Evolutionary conservation across 2,329 filamentous ascomycete genomes (phyloP), one percentile per base, ranked within the genome.

Genomic region (Alternaria incomplexa): DNA sequence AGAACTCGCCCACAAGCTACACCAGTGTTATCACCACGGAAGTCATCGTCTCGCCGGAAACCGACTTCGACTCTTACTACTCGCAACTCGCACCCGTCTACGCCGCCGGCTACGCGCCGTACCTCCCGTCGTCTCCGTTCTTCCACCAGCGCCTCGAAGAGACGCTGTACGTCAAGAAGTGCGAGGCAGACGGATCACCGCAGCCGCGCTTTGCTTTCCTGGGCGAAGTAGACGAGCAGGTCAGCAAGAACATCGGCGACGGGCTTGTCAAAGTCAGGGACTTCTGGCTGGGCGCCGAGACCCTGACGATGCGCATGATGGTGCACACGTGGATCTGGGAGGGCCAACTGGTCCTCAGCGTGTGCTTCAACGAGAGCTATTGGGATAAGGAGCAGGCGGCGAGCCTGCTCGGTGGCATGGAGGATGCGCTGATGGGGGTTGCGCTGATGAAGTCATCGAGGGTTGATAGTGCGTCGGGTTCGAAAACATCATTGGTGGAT

Each of bases 301-400:
- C 65, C 6, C 56, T 73, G 45, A 69, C 68, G n/a, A 67, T 65
- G 65, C 58, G 70, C 15, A 72, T 65, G 62, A 72, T 73, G 68
- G 71, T 73, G 32, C 71, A 73, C 48, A 63, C 64, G 1, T 73
- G 71, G 71, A 62, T 72, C 12, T 72, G 63, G 59, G 62, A 73
- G 17, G 65, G 57, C 22, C 54, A 70, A 48, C 63, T 72, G 9
- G 60, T 67, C 17, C 70, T 68, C 15, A 72, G 69, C 30, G 63
- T 66, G 36, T 71, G 66, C 20, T 73, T 63, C 28, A 73, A 73
- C 32, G 68, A 73, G 56, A 72, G 62, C 45, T 73, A 62, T 51
- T 73, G 71, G 71, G 64, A 67, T 7, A 58, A 58, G 28, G 61
- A 50, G n/a, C 64, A 61, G 32, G 64, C 68, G 26, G 61, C 57